These are phyloP conservation scores for Parietaria judaica DNA, from an alignment of 306 rosid genomes.

Conservation along the genomic window DNA sequence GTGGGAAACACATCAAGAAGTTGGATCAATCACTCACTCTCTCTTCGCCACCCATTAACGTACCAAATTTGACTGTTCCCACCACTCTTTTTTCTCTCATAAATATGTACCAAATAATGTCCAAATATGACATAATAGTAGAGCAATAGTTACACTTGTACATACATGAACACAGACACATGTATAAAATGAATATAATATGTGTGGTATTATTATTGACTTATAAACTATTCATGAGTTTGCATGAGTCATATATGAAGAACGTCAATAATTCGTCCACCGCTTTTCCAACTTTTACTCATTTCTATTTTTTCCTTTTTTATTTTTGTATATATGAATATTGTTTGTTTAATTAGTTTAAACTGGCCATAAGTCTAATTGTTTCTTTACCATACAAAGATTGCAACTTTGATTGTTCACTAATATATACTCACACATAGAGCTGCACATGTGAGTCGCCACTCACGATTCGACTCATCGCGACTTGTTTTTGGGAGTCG, in stretches of 20 bases:
- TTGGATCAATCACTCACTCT: slow-evolving; percentile 41
- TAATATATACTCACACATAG: too few species aligned
- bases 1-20: slow-evolving; percentile 58
- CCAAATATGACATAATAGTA: background rate
- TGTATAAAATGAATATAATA: background rate
- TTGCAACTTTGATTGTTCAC: too few species aligned
- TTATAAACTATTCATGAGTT: too few species aligned
- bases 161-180: background rate
- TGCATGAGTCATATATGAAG: too few species aligned
- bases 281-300: slow-evolving; percentile 7
- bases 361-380: too few species aligned
- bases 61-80: slow-evolving; percentile 40
- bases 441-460: too few species aligned
- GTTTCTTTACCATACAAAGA: too few species aligned
- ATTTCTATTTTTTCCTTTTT: background rate
- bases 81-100: slow-evolving; percentile 27
- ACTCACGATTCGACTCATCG: too few species aligned
- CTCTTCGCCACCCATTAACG: slow-evolving; percentile 35
- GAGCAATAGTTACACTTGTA: background rate
- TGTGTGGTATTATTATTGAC: background rate
- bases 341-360: background rate
- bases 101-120: slow-evolving; percentile 22
- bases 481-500: too few species aligned
- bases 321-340: background rate
- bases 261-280: slow-evolving; percentile 34